Percentiles rank a stretch among this genome's conserved stretches.
Evolutionary conservation across 139 green algal species (phyloP).

Genomic region (Cymbomonas tetramitiformis): DNA sequence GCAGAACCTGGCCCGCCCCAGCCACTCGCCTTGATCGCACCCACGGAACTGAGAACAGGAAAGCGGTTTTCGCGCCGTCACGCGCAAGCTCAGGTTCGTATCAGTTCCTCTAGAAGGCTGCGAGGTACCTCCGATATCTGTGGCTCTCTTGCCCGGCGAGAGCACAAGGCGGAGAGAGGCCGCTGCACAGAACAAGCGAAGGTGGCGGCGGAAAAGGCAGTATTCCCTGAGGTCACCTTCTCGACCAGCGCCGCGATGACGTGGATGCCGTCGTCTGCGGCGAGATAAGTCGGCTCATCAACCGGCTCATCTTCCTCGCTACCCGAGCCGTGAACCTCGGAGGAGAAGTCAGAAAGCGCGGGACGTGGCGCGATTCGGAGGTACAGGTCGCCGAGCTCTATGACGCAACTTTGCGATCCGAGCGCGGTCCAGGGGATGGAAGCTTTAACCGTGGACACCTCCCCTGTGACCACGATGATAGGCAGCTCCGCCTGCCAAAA

Average conservation of each 20-base stretch:
- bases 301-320: not conserved
- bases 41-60: no score
- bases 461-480: not conserved
- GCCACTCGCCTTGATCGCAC: no score
- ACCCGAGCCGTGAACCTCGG: not conserved
- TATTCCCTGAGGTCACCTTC: no score
- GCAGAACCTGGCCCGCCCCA: no score
- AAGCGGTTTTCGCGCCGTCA: no score
- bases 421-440: not conserved
- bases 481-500: not conserved
- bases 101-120: no score
- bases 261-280: not conserved
- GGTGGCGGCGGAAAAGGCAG: no score
- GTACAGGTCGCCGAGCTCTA: slow-evolving; percentile 1
- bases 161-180: no score
- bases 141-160: no score
- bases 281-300: not conserved
- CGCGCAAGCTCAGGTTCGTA: no score
- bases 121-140: no score
- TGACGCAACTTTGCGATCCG: not conserved
- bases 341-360: not conserved
- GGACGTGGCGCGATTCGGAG: not conserved
- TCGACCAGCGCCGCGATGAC: not conserved
- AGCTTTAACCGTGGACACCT: not conserved
- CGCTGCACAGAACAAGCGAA: no score